Percentiles rank a stretch among this genome's conserved stretches.
Conservation (phyloP, 139 green algal genomes). For the Asterochloris erici region DNA sequence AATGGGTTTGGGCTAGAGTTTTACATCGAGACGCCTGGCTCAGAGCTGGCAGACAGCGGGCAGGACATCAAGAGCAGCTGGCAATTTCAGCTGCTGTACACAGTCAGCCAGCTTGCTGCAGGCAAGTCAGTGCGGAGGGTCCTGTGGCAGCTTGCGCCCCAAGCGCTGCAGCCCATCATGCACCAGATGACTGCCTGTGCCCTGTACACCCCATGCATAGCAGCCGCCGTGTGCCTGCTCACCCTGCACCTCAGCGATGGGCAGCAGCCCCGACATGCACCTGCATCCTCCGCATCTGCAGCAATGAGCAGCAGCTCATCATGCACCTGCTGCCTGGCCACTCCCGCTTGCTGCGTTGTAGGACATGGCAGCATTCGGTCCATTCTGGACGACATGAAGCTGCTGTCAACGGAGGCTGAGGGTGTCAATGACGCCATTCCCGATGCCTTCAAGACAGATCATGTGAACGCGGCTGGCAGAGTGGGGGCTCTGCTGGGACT, state of each 20-base stretch:
- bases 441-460: conserved; percentile 1
- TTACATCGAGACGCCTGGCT: conserved; percentile 52
- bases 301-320: no score
- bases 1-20: conserved; percentile 63
- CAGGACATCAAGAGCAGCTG: conserved; percentile 47
- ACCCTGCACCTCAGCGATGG: no score
- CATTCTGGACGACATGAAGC: conserved; percentile 60
- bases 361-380: conserved; percentile 47
- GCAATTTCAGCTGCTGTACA: conserved; percentile 64
- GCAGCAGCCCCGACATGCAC: no score
- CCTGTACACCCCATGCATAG: no score
- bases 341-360: not conserved
- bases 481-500: conserved; percentile 55
- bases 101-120: conserved; percentile 56
- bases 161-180: no score
- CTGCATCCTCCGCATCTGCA: no score
- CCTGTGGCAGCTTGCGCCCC: not conserved
- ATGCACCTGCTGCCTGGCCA: no score
- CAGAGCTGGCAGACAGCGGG: conserved; percentile 36
- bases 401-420: conserved; percentile 60
- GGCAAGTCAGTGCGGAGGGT: not conserved
- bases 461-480: conserved; percentile 36
- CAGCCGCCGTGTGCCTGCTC: no score
- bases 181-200: no score
- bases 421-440: conserved; percentile 48